Conservation (phyloP, 495 filamentous ascomycete genomes). For the Schizothecium vesticola region DNA sequence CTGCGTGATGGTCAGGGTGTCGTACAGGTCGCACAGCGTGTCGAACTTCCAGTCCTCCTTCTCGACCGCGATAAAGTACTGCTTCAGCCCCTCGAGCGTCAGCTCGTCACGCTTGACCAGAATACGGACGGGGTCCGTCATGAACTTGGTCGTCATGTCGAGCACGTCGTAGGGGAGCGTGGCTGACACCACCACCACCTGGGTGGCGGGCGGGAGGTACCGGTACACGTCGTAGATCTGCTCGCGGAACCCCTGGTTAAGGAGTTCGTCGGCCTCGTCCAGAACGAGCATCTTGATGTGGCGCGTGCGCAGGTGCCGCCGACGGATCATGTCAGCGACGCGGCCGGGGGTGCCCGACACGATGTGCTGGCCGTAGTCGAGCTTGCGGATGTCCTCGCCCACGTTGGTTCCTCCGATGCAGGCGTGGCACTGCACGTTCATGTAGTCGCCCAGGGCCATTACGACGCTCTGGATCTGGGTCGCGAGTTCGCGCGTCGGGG, state of each 20-base stretch:
- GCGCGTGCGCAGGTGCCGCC: constrained; percentile 86
- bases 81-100: constrained; percentile 98
- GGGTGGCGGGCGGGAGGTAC: constrained; percentile 91
- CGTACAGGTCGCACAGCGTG: constrained; percentile 96
- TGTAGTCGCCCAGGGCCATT: constrained; percentile 97
- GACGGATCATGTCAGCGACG: constrained; percentile 98
- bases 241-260: constrained; percentile 95
- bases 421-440: constrained; percentile 98
- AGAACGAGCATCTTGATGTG: constrained; percentile 99
- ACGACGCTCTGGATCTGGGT: constrained; percentile 99
- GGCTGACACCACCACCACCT: constrained; percentile 94
- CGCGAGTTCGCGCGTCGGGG: constrained; percentile 94
- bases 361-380: constrained; percentile 92
- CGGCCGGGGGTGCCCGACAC: constrained; percentile 96
- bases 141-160: constrained; percentile 99
- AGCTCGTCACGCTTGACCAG: constrained; percentile 99
- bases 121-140: constrained; percentile 98
- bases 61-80: constrained; percentile 99
- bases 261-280: constrained; percentile 98
- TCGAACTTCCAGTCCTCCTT: constrained; percentile 99
- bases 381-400: constrained; percentile 94
- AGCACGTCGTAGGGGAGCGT: constrained; percentile 99
- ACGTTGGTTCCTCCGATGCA: constrained; percentile 99
- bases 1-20: constrained; percentile 98
- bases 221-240: constrained; percentile 99